Evolutionary conservation across 2,329 filamentous ascomycete genomes (phyloP), one percentile per base, ranked within the genome.

Genomic region (Stachybotrys echinatus): DNA sequence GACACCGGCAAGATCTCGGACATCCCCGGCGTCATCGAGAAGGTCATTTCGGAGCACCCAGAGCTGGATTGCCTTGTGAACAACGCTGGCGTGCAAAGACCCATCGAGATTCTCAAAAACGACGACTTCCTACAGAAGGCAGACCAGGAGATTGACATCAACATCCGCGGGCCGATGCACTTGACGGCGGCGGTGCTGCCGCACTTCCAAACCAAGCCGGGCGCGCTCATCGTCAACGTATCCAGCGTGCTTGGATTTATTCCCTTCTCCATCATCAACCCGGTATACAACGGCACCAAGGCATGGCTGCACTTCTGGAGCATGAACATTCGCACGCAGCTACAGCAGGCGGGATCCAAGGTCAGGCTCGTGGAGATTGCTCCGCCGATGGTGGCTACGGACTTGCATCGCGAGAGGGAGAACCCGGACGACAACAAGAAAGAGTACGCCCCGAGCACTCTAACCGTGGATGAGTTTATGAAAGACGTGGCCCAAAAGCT

Each of bases 371-470:
- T 83, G 0, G 78, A 83, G 61, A 76, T 83, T 55, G 77, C 70
- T 42, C 80, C 79, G 45, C 79, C 79, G 3, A 74, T 66, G 22
- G 79, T 83, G 0, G 71, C 65, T 1, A 81, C 78, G 4, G 74
- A 80, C 54, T 55, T 83, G 40, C 78, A 83, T 59, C 68, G 79
- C 0, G 79, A 84, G 55, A 64, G 79, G 23, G 66, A 71, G 45
- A 70, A 83, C 55, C 78, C 79, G 2, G 72, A 81, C 53, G 76
- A 82, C 52, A 82, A 81, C 49, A 83, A 81, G 63, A 83, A 81
- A 64, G 64, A 73, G 5, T 74, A 78, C 18, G 79, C 76, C 38
- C 55, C 53, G 1, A 52, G 47, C 10, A 48, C 58, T 0, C 54
- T 84, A 60, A 70, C 62, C 1, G 60, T 81, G 5, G 73, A 77